These are phyloP conservation scores for Panellus pusillus DNA, from an alignment of 768 basidiomycete species.

Conservation along the genomic window DNA sequence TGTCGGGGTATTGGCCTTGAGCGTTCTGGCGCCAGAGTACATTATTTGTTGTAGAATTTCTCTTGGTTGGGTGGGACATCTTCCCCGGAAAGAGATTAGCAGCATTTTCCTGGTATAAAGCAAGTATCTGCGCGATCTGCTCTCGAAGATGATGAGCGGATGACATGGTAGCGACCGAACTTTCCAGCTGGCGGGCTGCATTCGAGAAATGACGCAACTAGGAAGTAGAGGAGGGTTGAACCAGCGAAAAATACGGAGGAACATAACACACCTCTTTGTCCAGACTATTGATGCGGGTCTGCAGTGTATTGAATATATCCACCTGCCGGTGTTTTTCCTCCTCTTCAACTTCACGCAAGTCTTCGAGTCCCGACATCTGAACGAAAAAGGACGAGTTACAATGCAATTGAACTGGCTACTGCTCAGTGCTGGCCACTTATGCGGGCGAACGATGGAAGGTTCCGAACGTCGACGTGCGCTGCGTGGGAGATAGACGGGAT, in stretches of 20 bases:
- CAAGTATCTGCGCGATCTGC: conserved; percentile 65
- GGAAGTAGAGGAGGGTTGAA: neutral
- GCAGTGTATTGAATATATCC: conserved; percentile 61
- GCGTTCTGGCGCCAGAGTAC: conserved; percentile 38
- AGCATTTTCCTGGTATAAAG: conserved; percentile 73
- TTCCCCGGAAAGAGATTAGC: conserved; percentile 74
- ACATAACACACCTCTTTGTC: conserved; percentile 56
- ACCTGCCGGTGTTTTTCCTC: conserved; percentile 66
- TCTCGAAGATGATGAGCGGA: conserved; percentile 72
- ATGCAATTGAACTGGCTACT: no score
- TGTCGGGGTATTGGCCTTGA: conserved; percentile 41
- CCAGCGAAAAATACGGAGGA: no score
- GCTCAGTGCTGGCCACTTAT: no score
- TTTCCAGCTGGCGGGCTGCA: conserved; percentile 73
- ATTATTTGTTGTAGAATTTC: conserved; percentile 29
- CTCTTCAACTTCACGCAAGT: no score
- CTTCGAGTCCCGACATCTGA: no score
- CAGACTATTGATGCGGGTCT: conserved; percentile 50
- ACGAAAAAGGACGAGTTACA: no score
- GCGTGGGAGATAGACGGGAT: no score
- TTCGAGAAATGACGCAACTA: conserved; percentile 77
- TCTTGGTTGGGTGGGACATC: conserved; percentile 43
- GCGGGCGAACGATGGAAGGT: no score
- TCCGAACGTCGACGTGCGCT: no score
- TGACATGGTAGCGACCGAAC: conserved; percentile 74